Percentiles rank a stretch among this genome's conserved stretches.
These are phyloP conservation scores for Gryganskiella cystojenkinii DNA, from an alignment of 192 early-diverging fungal species.

Conservation along the genomic window DNA sequence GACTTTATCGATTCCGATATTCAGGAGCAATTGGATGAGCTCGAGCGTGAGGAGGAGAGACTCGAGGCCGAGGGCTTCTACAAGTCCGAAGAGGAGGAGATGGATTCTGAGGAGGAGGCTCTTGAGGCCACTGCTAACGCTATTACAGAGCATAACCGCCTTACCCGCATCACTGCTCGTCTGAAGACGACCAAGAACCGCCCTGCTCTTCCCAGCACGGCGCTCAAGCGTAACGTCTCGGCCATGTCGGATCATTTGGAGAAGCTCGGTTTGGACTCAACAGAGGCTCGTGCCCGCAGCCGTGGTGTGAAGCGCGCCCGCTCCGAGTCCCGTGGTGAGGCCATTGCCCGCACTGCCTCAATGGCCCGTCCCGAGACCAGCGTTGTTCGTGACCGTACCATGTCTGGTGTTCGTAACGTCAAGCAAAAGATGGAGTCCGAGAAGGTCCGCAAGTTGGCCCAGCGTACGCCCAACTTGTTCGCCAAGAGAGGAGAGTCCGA, in stretches of 20 bases:
- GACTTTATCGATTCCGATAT: slow-evolving; percentile 99
- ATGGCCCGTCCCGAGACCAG: slow-evolving; percentile 68
- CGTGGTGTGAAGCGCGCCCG: slow-evolving; percentile 79
- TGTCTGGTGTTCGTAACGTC: slow-evolving; percentile 77
- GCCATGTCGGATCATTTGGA: slow-evolving; percentile 82
- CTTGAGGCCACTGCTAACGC: slow-evolving; percentile 80
- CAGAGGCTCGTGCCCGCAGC: slow-evolving; percentile 71
- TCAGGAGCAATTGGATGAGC: slow-evolving; percentile 92
- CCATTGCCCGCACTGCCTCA: slow-evolving; percentile 70
- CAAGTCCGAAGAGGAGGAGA: slow-evolving; percentile 78
- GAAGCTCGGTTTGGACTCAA: slow-evolving; percentile 77
- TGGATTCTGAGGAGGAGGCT: slow-evolving; percentile 85
- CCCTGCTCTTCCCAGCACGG: slow-evolving; percentile 74
- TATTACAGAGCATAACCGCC: slow-evolving; percentile 87
- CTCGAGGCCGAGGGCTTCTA: slow-evolving; percentile 96
- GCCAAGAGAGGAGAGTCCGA: slow-evolving; percentile 95
- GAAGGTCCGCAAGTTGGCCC: slow-evolving; percentile 79
- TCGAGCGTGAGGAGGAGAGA: slow-evolving; percentile 97
- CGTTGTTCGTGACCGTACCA: slow-evolving; percentile 71
- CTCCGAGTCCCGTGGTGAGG: slow-evolving; percentile 75
- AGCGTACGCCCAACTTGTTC: slow-evolving; percentile 79
- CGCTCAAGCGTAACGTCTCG: slow-evolving; percentile 48
- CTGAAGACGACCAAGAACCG: slow-evolving; percentile 85
- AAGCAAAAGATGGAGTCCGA: slow-evolving; percentile 73
- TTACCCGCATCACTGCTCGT: slow-evolving; percentile 81